Evolutionary conservation across 495 filamentous ascomycete species (phyloP).

Genomic region (Lasiosphaeria hispida): DNA sequence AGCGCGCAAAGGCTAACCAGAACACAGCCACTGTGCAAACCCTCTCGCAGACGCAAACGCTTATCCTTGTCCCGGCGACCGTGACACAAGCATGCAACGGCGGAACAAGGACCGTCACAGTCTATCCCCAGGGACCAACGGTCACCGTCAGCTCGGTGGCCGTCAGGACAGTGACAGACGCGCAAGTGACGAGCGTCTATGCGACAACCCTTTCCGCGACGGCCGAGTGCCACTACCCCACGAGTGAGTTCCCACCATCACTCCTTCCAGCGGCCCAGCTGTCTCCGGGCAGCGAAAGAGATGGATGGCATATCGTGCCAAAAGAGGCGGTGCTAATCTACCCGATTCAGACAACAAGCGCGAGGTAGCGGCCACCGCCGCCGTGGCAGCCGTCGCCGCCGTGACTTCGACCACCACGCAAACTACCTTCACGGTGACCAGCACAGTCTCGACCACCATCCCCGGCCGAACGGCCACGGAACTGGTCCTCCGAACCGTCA

Average conservation of each 20-base stretch:
- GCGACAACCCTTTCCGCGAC: conserved; percentile 35
- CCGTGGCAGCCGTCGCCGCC: conserved; percentile 28
- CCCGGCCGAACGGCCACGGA: conserved; percentile 38
- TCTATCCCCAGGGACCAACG: conserved; percentile 32
- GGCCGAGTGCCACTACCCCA: conserved; percentile 36
- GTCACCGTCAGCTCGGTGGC: conserved; percentile 31
- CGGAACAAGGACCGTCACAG: conserved; percentile 39
- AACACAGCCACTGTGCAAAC: conserved; percentile 37
- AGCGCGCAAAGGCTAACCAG: neutral
- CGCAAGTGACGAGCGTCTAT: conserved; percentile 33
- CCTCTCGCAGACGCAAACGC: conserved; percentile 36
- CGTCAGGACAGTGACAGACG: conserved; percentile 38
- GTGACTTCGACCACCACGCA: conserved; percentile 42
- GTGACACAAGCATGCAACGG: conserved; percentile 36
- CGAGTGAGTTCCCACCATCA: conserved; percentile 15
- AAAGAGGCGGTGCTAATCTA: conserved; percentile 13
- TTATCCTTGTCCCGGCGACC: conserved; percentile 35
- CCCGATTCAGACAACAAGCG: conserved; percentile 20
- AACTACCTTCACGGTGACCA: conserved; percentile 43
- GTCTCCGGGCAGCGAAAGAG: neutral
- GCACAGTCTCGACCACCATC: conserved; percentile 33
- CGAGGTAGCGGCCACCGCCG: conserved; percentile 18
- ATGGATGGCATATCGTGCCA: neutral
- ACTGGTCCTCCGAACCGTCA: conserved; percentile 36
- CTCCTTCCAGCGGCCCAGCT: neutral